Conservation (phyloP, 2,329 filamentous ascomycete species). For the Alternaria infectoria region DNA sequence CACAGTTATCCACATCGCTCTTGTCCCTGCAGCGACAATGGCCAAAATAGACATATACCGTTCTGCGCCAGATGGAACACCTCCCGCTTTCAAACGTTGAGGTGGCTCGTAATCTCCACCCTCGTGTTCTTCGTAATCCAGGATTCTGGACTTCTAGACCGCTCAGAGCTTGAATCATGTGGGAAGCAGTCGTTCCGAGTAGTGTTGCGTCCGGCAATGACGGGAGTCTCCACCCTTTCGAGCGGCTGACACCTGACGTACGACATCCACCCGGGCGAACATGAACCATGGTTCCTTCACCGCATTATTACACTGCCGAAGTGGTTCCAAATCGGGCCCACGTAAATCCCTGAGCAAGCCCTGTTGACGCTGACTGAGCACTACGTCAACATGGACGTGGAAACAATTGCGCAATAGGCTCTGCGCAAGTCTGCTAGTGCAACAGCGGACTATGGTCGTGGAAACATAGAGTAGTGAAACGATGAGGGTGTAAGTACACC, state of each 20-base stretch:
- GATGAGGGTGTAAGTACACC: not conserved
- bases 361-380: not conserved
- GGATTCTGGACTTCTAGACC: conserved; percentile 2
- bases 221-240: conserved; percentile 1
- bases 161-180: not conserved
- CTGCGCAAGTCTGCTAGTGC: not conserved
- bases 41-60: conserved; percentile 6
- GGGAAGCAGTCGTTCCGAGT: not conserved
- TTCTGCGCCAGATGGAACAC: not conserved
- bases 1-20: conserved; percentile 4
- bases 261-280: not conserved
- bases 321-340: conserved; percentile 3
- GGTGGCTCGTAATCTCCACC: not conserved
- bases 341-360: not conserved
- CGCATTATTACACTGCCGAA: conserved; percentile 12
- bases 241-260: conserved; percentile 9
- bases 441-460: not conserved
- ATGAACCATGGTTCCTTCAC: conserved; percentile 17
- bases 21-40: conserved; percentile 3
- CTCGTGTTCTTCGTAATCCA: not conserved
- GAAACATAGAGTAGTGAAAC: not conserved
- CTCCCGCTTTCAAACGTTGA: not conserved
- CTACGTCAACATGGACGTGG: not conserved
- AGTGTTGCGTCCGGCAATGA: conserved; percentile 1
- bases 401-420: not conserved